Evolutionary conservation across 345 rosid species (phyloP), one percentile per base, ranked within the genome.

Genomic region (Syzygium aromaticum): DNA sequence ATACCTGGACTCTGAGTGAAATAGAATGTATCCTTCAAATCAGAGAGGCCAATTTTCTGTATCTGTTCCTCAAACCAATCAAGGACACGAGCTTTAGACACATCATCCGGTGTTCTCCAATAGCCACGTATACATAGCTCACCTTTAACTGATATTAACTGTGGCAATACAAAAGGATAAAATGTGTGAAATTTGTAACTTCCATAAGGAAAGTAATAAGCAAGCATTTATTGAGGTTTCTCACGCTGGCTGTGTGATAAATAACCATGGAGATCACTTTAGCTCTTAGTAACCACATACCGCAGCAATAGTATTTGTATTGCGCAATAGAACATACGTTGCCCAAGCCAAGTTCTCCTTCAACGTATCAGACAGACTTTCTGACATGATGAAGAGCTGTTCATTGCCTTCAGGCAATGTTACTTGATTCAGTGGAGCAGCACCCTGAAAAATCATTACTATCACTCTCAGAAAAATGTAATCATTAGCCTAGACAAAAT

Each of bases 331-430:
- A 90, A 94, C 94, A 86, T 95, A 95, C 1, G 96, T 94, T 30
- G 95, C 95, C 99, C 99, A 97, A 57, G 99, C 99, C 90, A 97
- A 90, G 88, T 93, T 94, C 90, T 95, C 98, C 90, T 94, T 95
- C 88, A 88, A 86, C 51, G 89, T 77, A 86, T 91, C 92, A 9
- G 92, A 87, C 28, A 95, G 87, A 82, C 88, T 87, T 38, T 92
- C 91, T 10, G 98, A 95, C 93, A 94, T 90, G 27, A 94, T 84
- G 88, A 97, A 95, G 52, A 97, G 89, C 90, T 95, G 98, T 85
- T 96, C 93, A 28, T 92, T 90, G 11, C 90, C 95, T 90, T 91
- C 93, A 15, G 98, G 98, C 30, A 95, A 91, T 51, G 90, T 90
- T 82, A 88, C 84, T 90, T 90, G 91, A 84, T 93, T 94, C 28